Evolutionary conservation across 768 basidiomycete species (phyloP).

Genomic region (Gloeophyllum trabeum): DNA sequence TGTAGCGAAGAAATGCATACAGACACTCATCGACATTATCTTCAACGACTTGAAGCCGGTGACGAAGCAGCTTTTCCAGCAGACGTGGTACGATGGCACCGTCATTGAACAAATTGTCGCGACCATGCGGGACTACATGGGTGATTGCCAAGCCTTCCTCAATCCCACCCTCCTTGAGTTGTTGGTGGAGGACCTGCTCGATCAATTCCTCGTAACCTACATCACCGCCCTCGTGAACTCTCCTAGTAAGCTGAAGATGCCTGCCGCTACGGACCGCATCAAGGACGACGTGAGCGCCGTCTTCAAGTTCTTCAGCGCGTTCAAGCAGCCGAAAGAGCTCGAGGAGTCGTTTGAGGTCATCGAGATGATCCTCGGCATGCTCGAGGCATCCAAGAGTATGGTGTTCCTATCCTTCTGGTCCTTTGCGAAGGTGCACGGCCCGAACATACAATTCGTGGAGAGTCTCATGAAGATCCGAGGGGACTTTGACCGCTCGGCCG

Average conservation of each 20-base stretch:
- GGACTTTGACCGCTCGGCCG: constrained; percentile 83
- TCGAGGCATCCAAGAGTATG: constrained; percentile 82
- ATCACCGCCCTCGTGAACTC: constrained; percentile 79
- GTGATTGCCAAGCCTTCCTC: constrained; percentile 87
- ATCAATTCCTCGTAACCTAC: constrained; percentile 83
- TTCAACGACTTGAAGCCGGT: constrained; percentile 91
- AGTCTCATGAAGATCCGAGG: constrained; percentile 80
- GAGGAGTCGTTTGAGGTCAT: constrained; percentile 79
- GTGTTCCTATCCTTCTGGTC: constrained; percentile 89
- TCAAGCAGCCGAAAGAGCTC: constrained; percentile 71
- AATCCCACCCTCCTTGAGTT: constrained; percentile 88
- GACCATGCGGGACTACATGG: constrained; percentile 94
- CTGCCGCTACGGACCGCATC: constrained; percentile 74
- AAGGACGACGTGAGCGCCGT: constrained; percentile 69
- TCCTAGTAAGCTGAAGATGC: constrained; percentile 70
- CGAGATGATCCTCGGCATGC: constrained; percentile 69
- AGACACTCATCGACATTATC: constrained; percentile 87
- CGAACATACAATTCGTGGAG: constrained; percentile 87
- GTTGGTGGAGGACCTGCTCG: constrained; percentile 85
- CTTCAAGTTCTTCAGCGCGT: constrained; percentile 70
- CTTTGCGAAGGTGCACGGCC: constrained; percentile 90
- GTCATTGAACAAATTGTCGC: constrained; percentile 82
- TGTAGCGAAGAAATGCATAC: constrained; percentile 95
- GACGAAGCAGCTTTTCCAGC: constrained; percentile 73
- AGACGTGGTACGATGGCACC: constrained; percentile 85